Evolutionary conservation across 139 green algal species (phyloP), one percentile per base, ranked within the genome.

Genomic region (Closterium sp.): DNA sequence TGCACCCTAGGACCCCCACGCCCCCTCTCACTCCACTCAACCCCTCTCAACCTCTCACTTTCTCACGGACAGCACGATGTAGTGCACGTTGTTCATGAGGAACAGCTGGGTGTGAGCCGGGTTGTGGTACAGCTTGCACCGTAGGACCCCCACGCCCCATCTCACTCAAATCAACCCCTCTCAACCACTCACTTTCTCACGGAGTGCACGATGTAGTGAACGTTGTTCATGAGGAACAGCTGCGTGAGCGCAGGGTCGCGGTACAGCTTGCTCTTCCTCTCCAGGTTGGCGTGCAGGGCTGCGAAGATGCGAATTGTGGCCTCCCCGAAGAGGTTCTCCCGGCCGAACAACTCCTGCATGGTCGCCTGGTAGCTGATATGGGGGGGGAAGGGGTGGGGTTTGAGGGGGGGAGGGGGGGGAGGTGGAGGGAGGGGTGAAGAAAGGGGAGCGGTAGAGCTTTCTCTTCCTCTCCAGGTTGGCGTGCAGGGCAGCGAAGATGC

Each of bases 381-480:
- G 13, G 84, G 11, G 84, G 84, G 22, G 19, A 7, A 30, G 2
- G n/a, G 27, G 84, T 30, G 9, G 2, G 79, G 79, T 86, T n/a
- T n/a, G n/a, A n/a, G 6, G 79, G 5, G 84, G 84, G 22, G 19
- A 21, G 9, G n/a, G 4, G 3, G 84, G 29, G 31, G 31, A 88
- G 13, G 31, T 2, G 31, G 11, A 19, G 31, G 31, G 10, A 1
- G 1, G 3, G 1, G 86, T 7, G 86, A 50, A 4, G 10, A 4
- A 50, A 19, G 31, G 11, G 31, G 11, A 1, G 5, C 4, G 86
- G 86, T 94, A 95, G 21, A 87, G 24, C 91, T 90, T 93, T 9
- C 91, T 34, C 93, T 95, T 95, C 17, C 24, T 45, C 29, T 95
- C 92, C 91, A 95, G 86, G 84, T 93, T 95, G 70, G 70, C 86